phyloP scores from a whole-genome alignment of 805 yeast species.

The Candida jianshihensis region DNA sequence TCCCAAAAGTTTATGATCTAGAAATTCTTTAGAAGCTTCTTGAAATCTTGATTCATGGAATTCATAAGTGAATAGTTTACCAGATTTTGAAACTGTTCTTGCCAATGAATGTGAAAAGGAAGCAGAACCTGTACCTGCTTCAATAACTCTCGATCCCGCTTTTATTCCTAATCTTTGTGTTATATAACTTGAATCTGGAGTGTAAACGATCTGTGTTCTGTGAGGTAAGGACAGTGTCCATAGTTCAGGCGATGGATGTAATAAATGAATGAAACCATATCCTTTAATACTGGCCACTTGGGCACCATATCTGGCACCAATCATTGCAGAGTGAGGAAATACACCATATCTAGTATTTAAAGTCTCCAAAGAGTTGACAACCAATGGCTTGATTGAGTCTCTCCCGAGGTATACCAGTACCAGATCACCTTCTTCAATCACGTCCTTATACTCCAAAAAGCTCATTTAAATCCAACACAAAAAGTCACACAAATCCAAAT shows the following conservation, averaged over 20 bases:
- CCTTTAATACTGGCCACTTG: constrained; percentile 76
- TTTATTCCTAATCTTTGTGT: constrained; percentile 72
- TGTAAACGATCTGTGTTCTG: constrained; percentile 94
- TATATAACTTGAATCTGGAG: constrained; percentile 91
- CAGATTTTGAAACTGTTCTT: constrained; percentile 52
- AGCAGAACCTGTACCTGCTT: constrained; percentile 98
- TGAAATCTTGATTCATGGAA: constrained; percentile 79
- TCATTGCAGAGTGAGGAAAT: constrained; percentile 78
- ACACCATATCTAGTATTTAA: constrained; percentile 87
- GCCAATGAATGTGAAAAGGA: constrained; percentile 91
- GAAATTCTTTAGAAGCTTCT: constrained; percentile 76
- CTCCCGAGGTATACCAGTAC: constrained; percentile 84
- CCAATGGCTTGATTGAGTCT: constrained; percentile 69
- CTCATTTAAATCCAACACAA: no score
- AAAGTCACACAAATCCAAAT: no score
- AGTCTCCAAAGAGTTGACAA: constrained; percentile 47
- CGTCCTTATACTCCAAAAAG: constrained; percentile 50
- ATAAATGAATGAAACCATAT: constrained; percentile 76
- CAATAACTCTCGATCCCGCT: constrained; percentile 76
- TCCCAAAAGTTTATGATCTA: constrained; percentile 57
- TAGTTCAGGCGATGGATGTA: constrained; percentile 90
- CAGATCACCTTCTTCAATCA: constrained; percentile 79
- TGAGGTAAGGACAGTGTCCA: constrained; percentile 97
- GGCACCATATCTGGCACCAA: constrained; percentile 75
- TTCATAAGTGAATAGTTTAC: constrained; percentile 77